Evolutionary conservation across 2,329 filamentous ascomycete species (phyloP), one percentile per base, ranked within the genome.

Genomic region (Alternaria brassicae): DNA sequence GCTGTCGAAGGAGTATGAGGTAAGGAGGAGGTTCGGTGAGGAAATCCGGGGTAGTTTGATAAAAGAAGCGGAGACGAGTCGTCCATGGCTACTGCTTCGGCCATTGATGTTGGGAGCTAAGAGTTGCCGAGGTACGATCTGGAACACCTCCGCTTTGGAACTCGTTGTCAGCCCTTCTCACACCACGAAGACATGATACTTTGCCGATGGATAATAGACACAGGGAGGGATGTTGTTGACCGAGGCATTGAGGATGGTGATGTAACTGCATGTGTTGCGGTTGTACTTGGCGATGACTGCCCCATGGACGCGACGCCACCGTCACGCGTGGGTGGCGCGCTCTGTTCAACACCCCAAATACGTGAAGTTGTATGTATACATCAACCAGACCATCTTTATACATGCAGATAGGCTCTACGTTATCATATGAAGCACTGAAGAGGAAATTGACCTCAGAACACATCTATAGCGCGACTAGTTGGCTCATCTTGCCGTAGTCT

Each of bases 101-200:
- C 49, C 53, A 32, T 51, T 41, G 39, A 32, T 52, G 34, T 51
- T 45, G 32, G 32, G 30, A 62, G 63, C 65, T 64, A 66, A 54
- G 41, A 54, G 42, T 67, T 71, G 63, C 69, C 69, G 69, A 72
- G 69, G 69, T 67, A 63, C 63, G 58, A 23, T 25, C 37, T 59
- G 54, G 53, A 56, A 34, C 49, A 52, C 17, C 53, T 62, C 58
- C 56, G 53, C 56, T 55, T 55, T 58, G 49, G 32, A 10, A 13
- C 12, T 19, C 12, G 37, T 42, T 21, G 19, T 12, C 19, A 39
- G 23, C 17, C 17, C 19, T 3, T 32, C 44, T 56, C 56, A 56
- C 52, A 39, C 52, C 52, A 51, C 37, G 44, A 32, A 42, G 21
- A 48, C 42, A 27, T 32, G 25, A 23, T 55, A 42, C 28, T 25